Conservation (phyloP, 2,329 filamentous ascomycete species). For the Hymenoscyphus occultus region DNA sequence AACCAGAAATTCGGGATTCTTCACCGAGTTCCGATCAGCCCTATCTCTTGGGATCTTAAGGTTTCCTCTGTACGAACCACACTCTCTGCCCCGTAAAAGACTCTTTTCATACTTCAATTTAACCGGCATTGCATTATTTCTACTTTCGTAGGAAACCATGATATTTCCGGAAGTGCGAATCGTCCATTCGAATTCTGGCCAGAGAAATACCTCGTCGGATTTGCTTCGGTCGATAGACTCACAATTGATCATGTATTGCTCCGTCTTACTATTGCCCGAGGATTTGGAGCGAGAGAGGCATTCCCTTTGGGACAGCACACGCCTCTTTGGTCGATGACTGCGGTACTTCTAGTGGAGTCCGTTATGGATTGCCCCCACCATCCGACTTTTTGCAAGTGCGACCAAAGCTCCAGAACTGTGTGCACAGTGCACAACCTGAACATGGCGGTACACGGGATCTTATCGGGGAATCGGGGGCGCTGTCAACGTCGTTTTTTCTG, state of each 20-base stretch:
- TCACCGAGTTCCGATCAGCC: not conserved
- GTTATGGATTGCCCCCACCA: not conserved
- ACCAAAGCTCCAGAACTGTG: not conserved
- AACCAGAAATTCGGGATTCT: not conserved
- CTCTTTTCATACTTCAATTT: not conserved
- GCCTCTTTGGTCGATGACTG: not conserved
- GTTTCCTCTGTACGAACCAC: not conserved
- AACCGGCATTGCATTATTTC: not conserved
- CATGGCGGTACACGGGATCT: not conserved
- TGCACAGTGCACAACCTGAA: not conserved
- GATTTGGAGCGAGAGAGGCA: not conserved
- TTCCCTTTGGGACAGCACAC: not conserved
- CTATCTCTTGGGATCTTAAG: not conserved
- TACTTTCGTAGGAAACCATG: not conserved
- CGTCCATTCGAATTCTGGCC: not conserved
- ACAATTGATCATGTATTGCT: not conserved
- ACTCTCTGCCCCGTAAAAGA: not conserved
- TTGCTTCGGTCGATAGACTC: not conserved
- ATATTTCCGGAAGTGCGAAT: not conserved
- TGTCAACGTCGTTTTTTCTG: not conserved
- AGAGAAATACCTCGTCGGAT: not conserved
- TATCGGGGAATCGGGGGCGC: no score
- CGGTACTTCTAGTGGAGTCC: not conserved
- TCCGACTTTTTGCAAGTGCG: not conserved
- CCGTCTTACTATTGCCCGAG: not conserved